Conservation (phyloP, 306 rosid genomes). For the Astragalus glycyphyllos region DNA sequence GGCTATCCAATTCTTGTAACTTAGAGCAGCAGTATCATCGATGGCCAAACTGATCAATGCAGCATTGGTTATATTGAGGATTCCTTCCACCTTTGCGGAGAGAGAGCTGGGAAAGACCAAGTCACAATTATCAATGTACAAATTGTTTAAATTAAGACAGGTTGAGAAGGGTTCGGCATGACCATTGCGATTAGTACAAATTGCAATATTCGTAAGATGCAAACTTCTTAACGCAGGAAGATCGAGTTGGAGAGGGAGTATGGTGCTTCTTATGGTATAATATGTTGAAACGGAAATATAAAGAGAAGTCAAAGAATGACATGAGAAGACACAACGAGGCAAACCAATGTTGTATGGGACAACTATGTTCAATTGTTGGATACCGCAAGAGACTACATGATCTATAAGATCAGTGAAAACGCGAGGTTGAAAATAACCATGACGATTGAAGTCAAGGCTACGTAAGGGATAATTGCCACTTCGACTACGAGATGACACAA, state of each 20-base stretch:
- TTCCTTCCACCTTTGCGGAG: not conserved
- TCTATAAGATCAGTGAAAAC: conserved; percentile 19
- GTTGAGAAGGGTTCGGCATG: conserved; percentile 30
- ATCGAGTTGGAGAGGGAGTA: conserved; percentile 5
- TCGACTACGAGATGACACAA: conserved; percentile 11
- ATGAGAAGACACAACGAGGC: conserved; percentile 15
- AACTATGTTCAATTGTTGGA: conserved; percentile 9
- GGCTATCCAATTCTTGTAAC: not conserved
- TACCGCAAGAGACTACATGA: not conserved
- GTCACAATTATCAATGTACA: conserved; percentile 5
- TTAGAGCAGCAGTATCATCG: not conserved
- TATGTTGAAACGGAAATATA: conserved; percentile 19
- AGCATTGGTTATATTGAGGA: conserved; percentile 23
- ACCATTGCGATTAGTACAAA: not conserved
- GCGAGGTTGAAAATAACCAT: not conserved
- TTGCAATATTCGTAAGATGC: conserved; percentile 6
- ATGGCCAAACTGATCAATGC: conserved; percentile 20
- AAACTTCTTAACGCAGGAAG: conserved; percentile 18
- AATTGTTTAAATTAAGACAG: not conserved
- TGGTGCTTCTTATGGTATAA: conserved; percentile 7
- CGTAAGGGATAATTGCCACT: not conserved
- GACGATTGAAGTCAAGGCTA: conserved; percentile 9
- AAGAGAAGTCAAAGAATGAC: conserved; percentile 16
- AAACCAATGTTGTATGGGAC: conserved; percentile 31
- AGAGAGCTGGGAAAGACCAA: conserved; percentile 1